Percentiles rank a stretch among this genome's conserved stretches.
Conservation (phyloP, 768 basidiomycete species). For the Coprinellus micaceus region DNA sequence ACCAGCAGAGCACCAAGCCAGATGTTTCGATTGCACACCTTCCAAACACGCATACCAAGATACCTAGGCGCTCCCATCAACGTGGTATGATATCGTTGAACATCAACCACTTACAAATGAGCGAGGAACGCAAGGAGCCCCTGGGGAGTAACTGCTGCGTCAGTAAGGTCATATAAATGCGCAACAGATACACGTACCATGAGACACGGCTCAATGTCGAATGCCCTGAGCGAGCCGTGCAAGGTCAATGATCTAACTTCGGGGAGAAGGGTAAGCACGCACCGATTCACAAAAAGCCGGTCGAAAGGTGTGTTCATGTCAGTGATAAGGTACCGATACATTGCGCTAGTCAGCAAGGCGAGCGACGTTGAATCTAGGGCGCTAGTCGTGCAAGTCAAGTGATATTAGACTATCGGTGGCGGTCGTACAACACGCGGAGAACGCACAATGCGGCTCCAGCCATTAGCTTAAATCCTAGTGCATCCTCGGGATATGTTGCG, state of each 20-base stretch:
- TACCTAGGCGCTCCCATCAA: constrained; percentile 7
- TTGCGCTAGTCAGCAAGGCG: constrained; percentile 7
- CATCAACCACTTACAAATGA: constrained; percentile 8
- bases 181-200: not conserved
- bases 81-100: not conserved
- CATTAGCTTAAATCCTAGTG: constrained; percentile 4
- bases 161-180: too few relatives aligned
- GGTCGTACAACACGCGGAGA: not conserved
- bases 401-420: not conserved
- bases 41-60: constrained; percentile 15
- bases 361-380: constrained; percentile 11
- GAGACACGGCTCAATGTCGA: not conserved
- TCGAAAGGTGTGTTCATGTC: not conserved
- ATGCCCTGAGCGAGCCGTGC: not conserved
- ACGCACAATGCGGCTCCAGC: not conserved
- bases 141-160: not conserved
- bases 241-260: too few relatives aligned
- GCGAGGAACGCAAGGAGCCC: constrained; percentile 12
- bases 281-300: not conserved
- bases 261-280: not conserved
- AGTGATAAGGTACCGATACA: constrained; percentile 12
- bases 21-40: constrained; percentile 14
- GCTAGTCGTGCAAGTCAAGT: not conserved
- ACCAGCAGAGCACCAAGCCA: constrained; percentile 8
- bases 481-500: constrained; percentile 11